These are phyloP conservation scores for Daedalea quercina DNA, from an alignment of 768 basidiomycete species.

Conservation along the genomic window DNA sequence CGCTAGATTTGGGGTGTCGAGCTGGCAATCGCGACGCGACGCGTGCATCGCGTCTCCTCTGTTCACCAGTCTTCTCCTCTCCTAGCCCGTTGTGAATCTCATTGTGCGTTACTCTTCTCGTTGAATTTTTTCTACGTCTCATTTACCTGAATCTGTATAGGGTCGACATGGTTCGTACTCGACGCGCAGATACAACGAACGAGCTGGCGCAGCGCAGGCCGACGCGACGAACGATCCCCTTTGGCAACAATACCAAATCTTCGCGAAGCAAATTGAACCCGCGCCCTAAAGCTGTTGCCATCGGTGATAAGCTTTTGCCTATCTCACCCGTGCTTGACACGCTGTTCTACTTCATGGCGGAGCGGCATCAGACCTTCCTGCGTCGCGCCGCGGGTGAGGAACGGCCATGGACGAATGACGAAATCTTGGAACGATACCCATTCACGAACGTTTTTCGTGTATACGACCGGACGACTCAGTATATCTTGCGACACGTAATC, in stretches of 20 bases:
- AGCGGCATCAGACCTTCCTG: conserved; percentile 24
- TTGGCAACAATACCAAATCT: no score
- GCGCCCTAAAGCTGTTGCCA: conserved; percentile 8
- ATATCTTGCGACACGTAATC: conserved; percentile 61
- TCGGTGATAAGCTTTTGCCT: conserved; percentile 19
- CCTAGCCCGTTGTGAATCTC: no score
- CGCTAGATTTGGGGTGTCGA: not conserved
- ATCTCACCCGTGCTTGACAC: conserved; percentile 22
- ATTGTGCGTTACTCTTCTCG: no score
- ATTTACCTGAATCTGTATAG: no score
- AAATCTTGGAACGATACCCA: conserved; percentile 43
- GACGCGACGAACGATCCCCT: no score
- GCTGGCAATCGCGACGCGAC: not conserved
- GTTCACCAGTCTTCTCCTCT: no score
- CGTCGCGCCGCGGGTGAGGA: conserved; percentile 22
- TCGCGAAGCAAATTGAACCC: not conserved
- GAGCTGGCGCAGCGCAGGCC: no score
- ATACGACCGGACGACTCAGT: conserved; percentile 65
- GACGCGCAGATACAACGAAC: no score
- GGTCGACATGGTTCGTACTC: no score
- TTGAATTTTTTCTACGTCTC: no score
- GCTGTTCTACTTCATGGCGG: conserved; percentile 25
- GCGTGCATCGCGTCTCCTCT: no score
- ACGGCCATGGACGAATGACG: conserved; percentile 57
- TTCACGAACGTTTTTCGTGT: conserved; percentile 78